Evolutionary conservation across 208 protist genomes (phyloP).

Genomic region (Lotmaria passim): DNA sequence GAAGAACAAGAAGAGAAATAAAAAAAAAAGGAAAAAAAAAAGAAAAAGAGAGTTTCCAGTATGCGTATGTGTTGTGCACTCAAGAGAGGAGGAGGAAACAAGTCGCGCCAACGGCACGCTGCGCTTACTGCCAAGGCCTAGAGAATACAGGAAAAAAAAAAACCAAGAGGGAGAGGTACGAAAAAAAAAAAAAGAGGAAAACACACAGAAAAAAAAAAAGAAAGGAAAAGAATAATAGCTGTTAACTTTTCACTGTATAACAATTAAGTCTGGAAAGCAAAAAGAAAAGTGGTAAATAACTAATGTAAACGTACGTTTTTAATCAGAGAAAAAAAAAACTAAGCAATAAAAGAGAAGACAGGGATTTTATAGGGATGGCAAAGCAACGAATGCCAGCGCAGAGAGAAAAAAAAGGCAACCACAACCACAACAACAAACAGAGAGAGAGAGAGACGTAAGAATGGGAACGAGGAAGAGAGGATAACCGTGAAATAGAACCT

Average conservation of each 20-base stretch:
- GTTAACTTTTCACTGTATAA: conserved; percentile 12
- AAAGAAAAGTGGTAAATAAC: background rate
- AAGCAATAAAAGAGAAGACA: background rate
- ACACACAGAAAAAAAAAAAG: background rate
- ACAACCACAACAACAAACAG: background rate
- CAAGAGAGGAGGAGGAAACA: background rate
- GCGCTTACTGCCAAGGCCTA: background rate
- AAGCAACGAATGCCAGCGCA: background rate
- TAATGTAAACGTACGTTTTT: background rate
- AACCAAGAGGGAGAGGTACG: background rate
- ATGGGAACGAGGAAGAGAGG: no score
- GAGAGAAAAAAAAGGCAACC: background rate
- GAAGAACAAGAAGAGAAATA: background rate
- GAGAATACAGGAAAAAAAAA: conserved; percentile 7
- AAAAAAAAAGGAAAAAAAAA: background rate
- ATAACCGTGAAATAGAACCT: no score
- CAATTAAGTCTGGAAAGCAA: conserved; percentile 5
- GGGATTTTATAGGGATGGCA: background rate
- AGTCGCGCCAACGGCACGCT: background rate
- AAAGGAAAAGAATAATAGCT: background rate
- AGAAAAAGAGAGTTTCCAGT: background rate
- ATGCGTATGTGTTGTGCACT: conserved; percentile 3
- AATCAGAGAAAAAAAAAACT: background rate
- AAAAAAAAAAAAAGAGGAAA: background rate
- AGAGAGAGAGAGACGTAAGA: background rate